Base-by-base conservation (phyloP, 176 grass and related monocot species). In the Avena insularis region DNA sequence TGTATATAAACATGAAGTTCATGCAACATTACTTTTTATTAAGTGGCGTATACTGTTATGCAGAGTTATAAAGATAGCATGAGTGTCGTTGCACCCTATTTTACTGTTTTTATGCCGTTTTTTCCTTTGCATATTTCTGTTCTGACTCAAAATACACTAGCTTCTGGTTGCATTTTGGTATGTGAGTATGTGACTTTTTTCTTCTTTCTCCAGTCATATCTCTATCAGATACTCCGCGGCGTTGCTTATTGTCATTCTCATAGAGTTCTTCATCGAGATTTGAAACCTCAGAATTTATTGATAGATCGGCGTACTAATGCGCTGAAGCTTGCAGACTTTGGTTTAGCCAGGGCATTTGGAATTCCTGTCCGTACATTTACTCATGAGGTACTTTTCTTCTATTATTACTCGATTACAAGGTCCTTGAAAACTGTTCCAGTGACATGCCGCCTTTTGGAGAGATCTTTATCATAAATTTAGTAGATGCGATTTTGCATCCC, bases 281-380 rank as follows among this genome's bases (percentile, higher is more conserved):
- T 98, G 85, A 98, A 98, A 85, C 95, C 95, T 84, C 95, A 98
- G 79, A 98, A 98, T 92, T 93, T 98, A 71, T 80, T 98, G 87
- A 98, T 98, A 80, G 95, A 98, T 82, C 92, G 67, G 46, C 91
- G 87, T 68, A 95, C 85, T 83, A 98, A 98, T 90, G 83, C 91
- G 49, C 82, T 98, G 83, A 98, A 98, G 89, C 93, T 98, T 89
- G 95, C 95, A 36, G 95, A 98, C 81, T 98, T 98, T 87, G 95
- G 95, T 79, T 92, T 98, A 86, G 93, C 95, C 51, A 89, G 95
- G 46, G 95, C 93, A 87, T 95, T 95, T 87, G 95, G 95, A 66
- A 94, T 98, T 80, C 95, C 95, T 85, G 95, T 98, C 27, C 93
- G 95, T 80, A 95, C 95, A 50, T 98, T 98, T 84, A 98, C 95